phyloP scores from a whole-genome alignment of 2,329 filamentous ascomycete species.

The Colletotrichum karsti region DNA sequence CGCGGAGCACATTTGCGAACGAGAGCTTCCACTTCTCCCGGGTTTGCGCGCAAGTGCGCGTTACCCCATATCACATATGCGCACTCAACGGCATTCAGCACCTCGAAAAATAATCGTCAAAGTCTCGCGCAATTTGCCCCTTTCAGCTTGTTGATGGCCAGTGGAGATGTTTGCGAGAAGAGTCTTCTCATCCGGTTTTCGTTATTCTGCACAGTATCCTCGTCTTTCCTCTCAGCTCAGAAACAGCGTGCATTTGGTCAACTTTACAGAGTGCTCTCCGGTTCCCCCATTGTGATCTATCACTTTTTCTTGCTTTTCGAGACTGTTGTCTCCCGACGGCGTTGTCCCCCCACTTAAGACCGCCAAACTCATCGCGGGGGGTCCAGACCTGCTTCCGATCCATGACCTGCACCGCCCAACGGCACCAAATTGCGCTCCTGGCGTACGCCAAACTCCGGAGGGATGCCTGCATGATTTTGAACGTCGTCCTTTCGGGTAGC shows the following conservation, averaged over 20 bases:
- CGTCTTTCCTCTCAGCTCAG: not conserved
- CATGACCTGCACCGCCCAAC: not conserved
- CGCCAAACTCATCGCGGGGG: not conserved
- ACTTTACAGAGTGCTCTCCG: not conserved
- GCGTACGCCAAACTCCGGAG: not conserved
- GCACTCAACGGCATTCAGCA: not conserved
- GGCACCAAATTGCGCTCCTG: not conserved
- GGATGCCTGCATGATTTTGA: conserved; percentile 14
- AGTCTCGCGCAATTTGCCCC: no score
- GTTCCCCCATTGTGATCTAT: not conserved
- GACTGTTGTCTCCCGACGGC: not conserved
- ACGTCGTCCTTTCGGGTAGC: not conserved
- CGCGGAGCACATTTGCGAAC: no score
- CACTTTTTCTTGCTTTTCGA: not conserved
- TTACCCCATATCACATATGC: not conserved
- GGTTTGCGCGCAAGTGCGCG: not conserved
- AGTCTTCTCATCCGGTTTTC: no score
- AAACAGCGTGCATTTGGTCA: not conserved
- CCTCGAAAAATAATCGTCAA: no score
- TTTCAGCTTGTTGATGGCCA: no score
- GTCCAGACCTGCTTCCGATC: not conserved
- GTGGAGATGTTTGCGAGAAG: no score
- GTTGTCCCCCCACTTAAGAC: not conserved
- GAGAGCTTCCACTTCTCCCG: no score
- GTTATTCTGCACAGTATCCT: not conserved